Evolutionary conservation across 352 stramenopile species (phyloP), one percentile per base, ranked within the genome.

Genomic region (Globisporangium recalcitrans): DNA sequence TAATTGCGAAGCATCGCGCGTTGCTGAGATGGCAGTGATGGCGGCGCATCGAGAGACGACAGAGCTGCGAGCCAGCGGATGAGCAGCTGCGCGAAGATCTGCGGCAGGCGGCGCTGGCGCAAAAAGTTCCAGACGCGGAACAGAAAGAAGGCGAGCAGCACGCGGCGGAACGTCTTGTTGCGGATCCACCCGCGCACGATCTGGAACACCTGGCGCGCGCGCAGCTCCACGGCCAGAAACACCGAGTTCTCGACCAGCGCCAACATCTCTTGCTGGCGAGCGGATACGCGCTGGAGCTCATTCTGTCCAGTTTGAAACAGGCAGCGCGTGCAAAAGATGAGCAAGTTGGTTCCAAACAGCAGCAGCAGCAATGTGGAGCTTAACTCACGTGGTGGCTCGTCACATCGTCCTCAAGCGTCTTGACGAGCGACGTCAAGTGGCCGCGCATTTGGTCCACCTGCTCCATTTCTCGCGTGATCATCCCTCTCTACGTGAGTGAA

Each of bases 341-440:
- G 29, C 32, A 1, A 11, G 7, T 22, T 31, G n/a, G 27, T 2
- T 46, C n/a, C 29, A 27, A 16, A 22, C 3, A 36, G 10, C 38
- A 24, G 10, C 21, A 21, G 13, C 2, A 55, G 19, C 16, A 36
- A 58, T 7, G 44, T 4, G 4, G 32, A 51, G 19, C 3, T 29
- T 24, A 27, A 10, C 19, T 38, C 64, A 83, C 74, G 56, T 78
- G 80, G 62, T 89, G 78, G 54, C 78, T 71, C 21, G 72, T 65
- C 16, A 89, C 74, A 27, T 89, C 76, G 36, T 83, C 78, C 59
- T 91, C 78, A 14, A 87, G 62, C 29, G 71, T 88, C 58, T 81
- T 73, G 36, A 87, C 74, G 8, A 89, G 70, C 29, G 73, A 69
- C 59, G 72, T 76, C n/a, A 91, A 53, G 31, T 69, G 79, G 14